Evolutionary conservation across 2,329 filamentous ascomycete genomes (phyloP).

Genomic region (Penicillium nordicum): DNA sequence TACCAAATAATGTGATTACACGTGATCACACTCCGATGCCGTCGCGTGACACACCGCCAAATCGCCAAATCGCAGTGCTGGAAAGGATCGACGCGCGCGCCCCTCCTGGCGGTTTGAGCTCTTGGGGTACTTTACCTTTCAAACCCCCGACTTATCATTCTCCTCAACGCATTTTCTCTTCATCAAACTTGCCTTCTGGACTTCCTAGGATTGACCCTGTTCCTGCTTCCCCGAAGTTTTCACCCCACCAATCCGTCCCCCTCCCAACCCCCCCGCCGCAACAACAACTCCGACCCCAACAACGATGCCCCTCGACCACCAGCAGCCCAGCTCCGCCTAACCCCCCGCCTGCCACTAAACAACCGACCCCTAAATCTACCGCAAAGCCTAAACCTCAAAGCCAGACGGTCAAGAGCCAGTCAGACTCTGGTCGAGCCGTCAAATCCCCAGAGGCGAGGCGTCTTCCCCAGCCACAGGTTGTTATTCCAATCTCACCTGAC

Average conservation of each 20-base stretch:
- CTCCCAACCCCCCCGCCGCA: background rate
- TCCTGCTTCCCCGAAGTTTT: background rate
- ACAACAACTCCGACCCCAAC: background rate
- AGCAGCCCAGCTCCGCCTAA: background rate
- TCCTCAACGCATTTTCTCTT: background rate
- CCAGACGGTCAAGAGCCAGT: background rate
- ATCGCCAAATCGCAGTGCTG: background rate
- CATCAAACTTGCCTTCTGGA: background rate
- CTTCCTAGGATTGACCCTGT: background rate
- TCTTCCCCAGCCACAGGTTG: slow-evolving; percentile 8
- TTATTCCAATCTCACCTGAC: slow-evolving; percentile 10
- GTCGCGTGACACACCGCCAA: slow-evolving; percentile 1
- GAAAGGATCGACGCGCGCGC: slow-evolving; percentile 1
- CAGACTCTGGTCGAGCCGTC: background rate
- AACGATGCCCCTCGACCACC: background rate
- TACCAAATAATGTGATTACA: background rate
- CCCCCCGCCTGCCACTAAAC: background rate
- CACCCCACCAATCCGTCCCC: background rate
- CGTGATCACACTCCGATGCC: slow-evolving; percentile 8
- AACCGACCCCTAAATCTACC: background rate
- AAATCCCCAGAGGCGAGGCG: background rate
- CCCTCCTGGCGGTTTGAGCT: background rate
- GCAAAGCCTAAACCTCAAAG: background rate
- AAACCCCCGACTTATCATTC: background rate
- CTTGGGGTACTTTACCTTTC: background rate